Evolutionary conservation across 192 early-diverging fungal species (phyloP).

Genomic region (Coemansia sp.): DNA sequence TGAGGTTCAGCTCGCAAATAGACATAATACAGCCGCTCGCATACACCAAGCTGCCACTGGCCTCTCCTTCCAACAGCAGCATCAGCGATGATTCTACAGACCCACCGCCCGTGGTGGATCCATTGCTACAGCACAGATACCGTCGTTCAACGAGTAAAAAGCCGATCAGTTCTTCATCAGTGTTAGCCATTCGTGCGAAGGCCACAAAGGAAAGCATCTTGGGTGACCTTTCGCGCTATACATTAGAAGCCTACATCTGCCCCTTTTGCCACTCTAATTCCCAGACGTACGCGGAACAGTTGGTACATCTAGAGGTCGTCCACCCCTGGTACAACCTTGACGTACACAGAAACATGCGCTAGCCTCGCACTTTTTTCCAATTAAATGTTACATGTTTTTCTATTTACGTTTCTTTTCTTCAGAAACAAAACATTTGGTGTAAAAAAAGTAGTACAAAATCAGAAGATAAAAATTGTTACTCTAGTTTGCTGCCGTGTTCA

Average conservation of each 20-base stretch:
- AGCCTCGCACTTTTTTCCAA: neutral
- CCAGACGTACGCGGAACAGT: conserved; percentile 17
- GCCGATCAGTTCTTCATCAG: neutral
- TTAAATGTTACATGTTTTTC: neutral
- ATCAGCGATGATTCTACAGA: neutral
- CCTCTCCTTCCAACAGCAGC: neutral
- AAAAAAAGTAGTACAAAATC: neutral
- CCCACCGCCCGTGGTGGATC: neutral
- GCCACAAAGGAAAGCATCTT: conserved; percentile 23
- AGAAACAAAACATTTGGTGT: neutral
- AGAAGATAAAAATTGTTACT: no score
- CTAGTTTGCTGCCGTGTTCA: conserved; percentile 2
- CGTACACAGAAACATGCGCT: conserved; percentile 28
- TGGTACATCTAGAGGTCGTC: conserved; percentile 20
- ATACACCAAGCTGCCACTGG: neutral
- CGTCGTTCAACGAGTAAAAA: neutral
- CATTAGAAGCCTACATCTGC: conserved; percentile 37
- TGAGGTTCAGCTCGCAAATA: conserved; percentile 7
- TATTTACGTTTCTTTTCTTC: conserved; percentile 2
- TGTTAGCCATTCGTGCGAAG: conserved; percentile 1
- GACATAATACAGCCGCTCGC: conserved; percentile 1
- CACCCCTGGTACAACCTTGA: conserved; percentile 54
- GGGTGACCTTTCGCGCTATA: conserved; percentile 19
- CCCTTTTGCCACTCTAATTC: conserved; percentile 39
- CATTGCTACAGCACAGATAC: neutral